Percentiles rank a stretch among this genome's conserved stretches.
phyloP scores from a whole-genome alignment of 805 yeast species.

The Saccharomycopsis sp. region DNA sequence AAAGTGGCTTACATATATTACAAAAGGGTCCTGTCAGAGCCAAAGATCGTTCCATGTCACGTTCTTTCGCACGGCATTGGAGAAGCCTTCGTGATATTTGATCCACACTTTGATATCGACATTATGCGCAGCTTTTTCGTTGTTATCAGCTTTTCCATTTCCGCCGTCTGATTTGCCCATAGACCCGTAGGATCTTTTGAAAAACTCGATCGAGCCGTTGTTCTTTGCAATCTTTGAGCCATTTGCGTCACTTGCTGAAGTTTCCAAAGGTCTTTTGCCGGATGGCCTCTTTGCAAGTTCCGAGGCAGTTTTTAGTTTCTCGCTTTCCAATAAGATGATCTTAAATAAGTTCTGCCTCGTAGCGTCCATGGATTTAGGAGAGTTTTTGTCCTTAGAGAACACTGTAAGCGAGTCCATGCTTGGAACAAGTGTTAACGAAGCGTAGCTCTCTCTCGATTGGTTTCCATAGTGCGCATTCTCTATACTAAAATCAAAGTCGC shows the following conservation, averaged over 20 bases:
- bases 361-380: background rate
- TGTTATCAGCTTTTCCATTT: constrained; percentile 24
- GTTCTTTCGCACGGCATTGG: constrained; percentile 83
- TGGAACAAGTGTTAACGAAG: constrained; percentile 9
- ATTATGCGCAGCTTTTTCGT: constrained; percentile 18
- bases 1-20: background rate
- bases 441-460: constrained; percentile 3
- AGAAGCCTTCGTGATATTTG: constrained; percentile 86
- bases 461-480: constrained; percentile 9
- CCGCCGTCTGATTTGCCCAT: background rate
- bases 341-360: constrained; percentile 27
- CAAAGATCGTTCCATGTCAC: constrained; percentile 72
- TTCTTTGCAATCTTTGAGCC: constrained; percentile 21
- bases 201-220: constrained; percentile 30
- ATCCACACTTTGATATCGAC: constrained; percentile 58
- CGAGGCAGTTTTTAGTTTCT: constrained; percentile 14
- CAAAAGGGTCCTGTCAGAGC: constrained; percentile 22
- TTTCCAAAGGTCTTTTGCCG: constrained; percentile 1
- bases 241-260: constrained; percentile 5
- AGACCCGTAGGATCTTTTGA: constrained; percentile 38
- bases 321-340: constrained; percentile 19
- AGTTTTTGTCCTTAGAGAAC: constrained; percentile 1
- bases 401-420: constrained; percentile 17
- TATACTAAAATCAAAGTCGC: constrained; percentile 16
- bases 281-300: constrained; percentile 13